Conservation (phyloP, 83 land plant genomes). For the Larix sibirica region DNA sequence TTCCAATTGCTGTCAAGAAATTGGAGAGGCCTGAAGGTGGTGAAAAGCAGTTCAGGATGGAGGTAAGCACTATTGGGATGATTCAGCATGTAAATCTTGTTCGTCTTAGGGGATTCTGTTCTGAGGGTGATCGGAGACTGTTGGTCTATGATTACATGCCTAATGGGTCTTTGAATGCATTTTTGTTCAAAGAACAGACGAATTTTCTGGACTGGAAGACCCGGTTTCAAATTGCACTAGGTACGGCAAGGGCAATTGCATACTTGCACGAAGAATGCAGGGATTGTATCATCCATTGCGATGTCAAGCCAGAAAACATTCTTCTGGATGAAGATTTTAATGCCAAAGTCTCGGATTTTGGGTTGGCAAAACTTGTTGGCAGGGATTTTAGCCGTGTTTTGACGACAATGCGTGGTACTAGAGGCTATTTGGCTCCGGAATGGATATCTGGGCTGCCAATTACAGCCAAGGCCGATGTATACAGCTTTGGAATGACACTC, state of each 20-base stretch:
- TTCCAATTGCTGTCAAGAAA: slow-evolving; percentile 71
- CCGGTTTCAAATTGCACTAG: slow-evolving; percentile 50
- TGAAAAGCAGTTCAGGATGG: slow-evolving; percentile 83
- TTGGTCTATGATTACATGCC: slow-evolving; percentile 67
- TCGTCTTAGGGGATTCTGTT: slow-evolving; percentile 78
- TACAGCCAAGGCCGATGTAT: slow-evolving; percentile 70
- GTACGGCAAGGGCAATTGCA: slow-evolving; percentile 56
- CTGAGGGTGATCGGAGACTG: slow-evolving; percentile 63
- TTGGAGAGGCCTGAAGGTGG: slow-evolving; percentile 77
- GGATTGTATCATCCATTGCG: slow-evolving; percentile 71
- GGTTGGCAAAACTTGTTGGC: slow-evolving; percentile 65
- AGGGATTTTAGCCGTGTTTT: slow-evolving; percentile 61
- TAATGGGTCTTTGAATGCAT: slow-evolving; percentile 50
- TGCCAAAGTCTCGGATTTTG: slow-evolving; percentile 76
- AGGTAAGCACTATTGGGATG: slow-evolving; percentile 77
- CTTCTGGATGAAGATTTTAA: slow-evolving; percentile 46
- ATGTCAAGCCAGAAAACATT: slow-evolving; percentile 75
- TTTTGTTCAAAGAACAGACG: slow-evolving; percentile 18
- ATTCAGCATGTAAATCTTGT: slow-evolving; percentile 87
- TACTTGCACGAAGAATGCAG: slow-evolving; percentile 70
- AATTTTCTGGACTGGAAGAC: slow-evolving; percentile 45
- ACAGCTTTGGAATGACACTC: slow-evolving; percentile 73
- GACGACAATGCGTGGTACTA: slow-evolving; percentile 69
- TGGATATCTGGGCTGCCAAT: slow-evolving; percentile 73
- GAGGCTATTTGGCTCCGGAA: slow-evolving; percentile 81